Conservation (phyloP, 192 early-diverging fungal genomes). For the Chytriomyces sp. region DNA sequence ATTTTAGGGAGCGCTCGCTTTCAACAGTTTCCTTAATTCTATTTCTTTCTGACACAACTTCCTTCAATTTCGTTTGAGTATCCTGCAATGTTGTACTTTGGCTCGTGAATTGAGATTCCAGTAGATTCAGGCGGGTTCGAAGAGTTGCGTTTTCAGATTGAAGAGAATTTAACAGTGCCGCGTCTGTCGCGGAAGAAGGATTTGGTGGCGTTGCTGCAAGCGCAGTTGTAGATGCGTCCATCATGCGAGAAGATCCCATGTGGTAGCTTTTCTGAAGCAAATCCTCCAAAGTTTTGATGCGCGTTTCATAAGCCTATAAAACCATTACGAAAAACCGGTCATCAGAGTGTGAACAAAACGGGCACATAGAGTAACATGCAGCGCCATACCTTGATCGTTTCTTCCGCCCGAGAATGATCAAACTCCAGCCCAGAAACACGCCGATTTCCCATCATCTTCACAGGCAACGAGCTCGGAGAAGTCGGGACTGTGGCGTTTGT, state of each 20-base stretch:
- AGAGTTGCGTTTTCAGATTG: conserved; percentile 33
- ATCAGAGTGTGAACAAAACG: background rate
- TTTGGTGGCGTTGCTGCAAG: background rate
- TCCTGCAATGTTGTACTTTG: conserved; percentile 10
- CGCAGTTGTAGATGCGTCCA: background rate
- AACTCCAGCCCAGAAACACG: background rate
- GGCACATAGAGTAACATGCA: background rate
- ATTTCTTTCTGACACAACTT: background rate
- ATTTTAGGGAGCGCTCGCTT: background rate
- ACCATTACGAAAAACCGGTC: background rate
- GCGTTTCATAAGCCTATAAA: conserved; percentile 40
- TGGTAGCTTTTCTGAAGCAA: conserved; percentile 41
- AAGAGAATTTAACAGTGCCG: background rate
- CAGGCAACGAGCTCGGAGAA: background rate
- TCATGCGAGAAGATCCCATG: background rate
- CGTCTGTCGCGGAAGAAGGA: background rate
- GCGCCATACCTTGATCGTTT: conserved; percentile 24
- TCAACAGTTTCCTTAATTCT: background rate
- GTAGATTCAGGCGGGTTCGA: conserved; percentile 6
- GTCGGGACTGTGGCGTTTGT: background rate
- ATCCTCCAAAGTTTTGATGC: conserved; percentile 40
- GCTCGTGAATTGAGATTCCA: conserved; percentile 29
- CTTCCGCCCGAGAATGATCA: conserved; percentile 27
- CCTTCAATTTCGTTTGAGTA: background rate
- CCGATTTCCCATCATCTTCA: background rate